A percentile compares a stretch with the other conserved stretches of the same genome.
Evolutionary conservation across 192 early-diverging fungal species (phyloP).

Genomic region (Coemansia furcata): DNA sequence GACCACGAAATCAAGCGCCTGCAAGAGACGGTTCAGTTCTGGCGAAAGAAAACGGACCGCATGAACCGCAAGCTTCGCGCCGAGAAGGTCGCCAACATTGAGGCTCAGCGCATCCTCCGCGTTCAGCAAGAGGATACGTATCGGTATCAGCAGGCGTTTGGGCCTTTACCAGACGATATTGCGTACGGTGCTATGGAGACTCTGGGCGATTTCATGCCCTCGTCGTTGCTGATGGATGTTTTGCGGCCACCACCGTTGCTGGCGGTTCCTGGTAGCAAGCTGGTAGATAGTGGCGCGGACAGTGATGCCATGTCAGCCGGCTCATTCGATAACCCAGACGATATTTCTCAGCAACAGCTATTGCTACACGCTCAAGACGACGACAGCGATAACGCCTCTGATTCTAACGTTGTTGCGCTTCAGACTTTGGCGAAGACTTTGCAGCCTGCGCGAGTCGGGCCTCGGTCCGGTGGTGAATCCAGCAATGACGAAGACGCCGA

Average conservation of each 20-base stretch:
- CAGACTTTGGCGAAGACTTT: not conserved
- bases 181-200: constrained; percentile 21
- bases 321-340: not conserved
- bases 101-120: constrained; percentile 27
- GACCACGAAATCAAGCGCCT: constrained; percentile 34
- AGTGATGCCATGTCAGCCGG: constrained; percentile 13
- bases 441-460: not conserved
- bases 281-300: not conserved
- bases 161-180: constrained; percentile 28
- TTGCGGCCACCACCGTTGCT: not conserved
- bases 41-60: constrained; percentile 42
- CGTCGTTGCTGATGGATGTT: not conserved
- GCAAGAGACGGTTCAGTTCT: constrained; percentile 39
- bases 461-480: not conserved
- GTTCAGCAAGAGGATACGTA: constrained; percentile 39
- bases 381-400: not conserved
- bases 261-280: not conserved
- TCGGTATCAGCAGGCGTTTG: constrained; percentile 40
- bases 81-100: constrained; percentile 22
- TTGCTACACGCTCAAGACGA: not conserved
- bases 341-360: not conserved
- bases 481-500: constrained; percentile 23
- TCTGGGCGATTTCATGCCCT: constrained; percentile 28
- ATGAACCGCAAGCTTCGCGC: constrained; percentile 36
- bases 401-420: not conserved